These are phyloP conservation scores for Cordyceps javanica DNA, from an alignment of 2,329 filamentous ascomycete species.

Conservation along the genomic window DNA sequence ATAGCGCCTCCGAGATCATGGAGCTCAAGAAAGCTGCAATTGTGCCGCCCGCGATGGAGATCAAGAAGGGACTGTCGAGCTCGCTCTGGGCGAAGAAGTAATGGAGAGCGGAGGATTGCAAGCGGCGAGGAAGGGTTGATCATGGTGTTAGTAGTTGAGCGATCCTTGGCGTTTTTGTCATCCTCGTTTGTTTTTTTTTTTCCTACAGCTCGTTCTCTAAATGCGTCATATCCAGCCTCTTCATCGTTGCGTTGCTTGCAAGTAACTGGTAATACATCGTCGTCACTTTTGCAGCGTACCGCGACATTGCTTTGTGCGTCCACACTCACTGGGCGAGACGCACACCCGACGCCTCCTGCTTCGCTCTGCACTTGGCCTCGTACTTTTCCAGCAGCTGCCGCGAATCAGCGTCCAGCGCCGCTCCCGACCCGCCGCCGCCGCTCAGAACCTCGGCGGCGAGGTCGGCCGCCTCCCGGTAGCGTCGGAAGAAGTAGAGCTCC, in stretches of 20 bases:
- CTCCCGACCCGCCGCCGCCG: slow-evolving; percentile 21
- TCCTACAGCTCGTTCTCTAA: too few species aligned
- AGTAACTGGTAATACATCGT: too few species aligned
- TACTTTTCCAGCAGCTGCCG: slow-evolving; percentile 36
- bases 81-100: not conserved
- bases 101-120: not conserved
- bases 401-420: slow-evolving; percentile 39
- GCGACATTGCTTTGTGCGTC: too few species aligned
- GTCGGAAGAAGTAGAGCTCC: slow-evolving; percentile 49
- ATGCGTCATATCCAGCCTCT: too few species aligned
- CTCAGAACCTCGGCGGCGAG: slow-evolving; percentile 33
- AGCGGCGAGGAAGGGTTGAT: not conserved
- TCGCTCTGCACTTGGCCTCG: slow-evolving; percentile 34
- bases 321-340: not conserved
- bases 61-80: not conserved
- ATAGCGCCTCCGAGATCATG: slow-evolving; percentile 7
- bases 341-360: slow-evolving; percentile 12
- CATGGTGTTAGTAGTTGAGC: not conserved
- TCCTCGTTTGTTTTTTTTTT: not conserved
- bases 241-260: too few species aligned
- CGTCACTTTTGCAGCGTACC: too few species aligned
- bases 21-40: not conserved
- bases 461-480: slow-evolving; percentile 38
- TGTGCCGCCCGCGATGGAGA: not conserved
- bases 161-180: not conserved